Percentiles rank a stretch among this genome's conserved stretches.
phyloP scores from a whole-genome alignment of 345 rosid genomes.

The Hirschfeldia incana region DNA sequence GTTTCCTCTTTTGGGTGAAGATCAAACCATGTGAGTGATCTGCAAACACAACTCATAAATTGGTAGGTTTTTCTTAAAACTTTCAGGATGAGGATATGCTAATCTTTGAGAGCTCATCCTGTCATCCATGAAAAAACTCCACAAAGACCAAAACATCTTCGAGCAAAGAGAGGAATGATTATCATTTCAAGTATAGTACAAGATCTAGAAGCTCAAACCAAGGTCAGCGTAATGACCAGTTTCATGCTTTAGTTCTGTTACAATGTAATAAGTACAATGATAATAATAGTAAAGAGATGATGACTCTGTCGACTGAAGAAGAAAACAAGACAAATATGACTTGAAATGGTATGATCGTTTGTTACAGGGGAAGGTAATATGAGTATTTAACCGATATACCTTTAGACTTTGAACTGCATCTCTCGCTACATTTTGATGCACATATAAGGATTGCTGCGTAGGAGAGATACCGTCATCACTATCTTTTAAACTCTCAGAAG shows the following conservation, averaged over 20 bases:
- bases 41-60: background rate
- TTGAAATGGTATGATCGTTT: background rate
- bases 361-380: background rate
- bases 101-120: background rate
- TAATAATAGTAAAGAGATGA: background rate
- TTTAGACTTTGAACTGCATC: background rate
- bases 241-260: background rate
- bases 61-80: background rate
- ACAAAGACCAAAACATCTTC: background rate
- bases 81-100: background rate
- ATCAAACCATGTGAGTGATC: slow-evolving; percentile 1
- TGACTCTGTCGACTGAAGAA: background rate
- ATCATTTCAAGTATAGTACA: background rate
- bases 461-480: slow-evolving; percentile 49
- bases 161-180: slow-evolving; percentile 1
- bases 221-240: background rate
- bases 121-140: background rate
- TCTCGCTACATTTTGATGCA: slow-evolving; percentile 17
- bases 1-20: background rate
- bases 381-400: background rate
- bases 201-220: slow-evolving; percentile 9
- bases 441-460: slow-evolving; percentile 39
- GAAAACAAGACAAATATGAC: background rate
- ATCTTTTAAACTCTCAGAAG: slow-evolving; percentile 12
- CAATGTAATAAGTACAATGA: background rate